phyloP scores from a whole-genome alignment of 225 moss, liverwort and hornwort species.

The Marchantia polymorpha region DNA sequence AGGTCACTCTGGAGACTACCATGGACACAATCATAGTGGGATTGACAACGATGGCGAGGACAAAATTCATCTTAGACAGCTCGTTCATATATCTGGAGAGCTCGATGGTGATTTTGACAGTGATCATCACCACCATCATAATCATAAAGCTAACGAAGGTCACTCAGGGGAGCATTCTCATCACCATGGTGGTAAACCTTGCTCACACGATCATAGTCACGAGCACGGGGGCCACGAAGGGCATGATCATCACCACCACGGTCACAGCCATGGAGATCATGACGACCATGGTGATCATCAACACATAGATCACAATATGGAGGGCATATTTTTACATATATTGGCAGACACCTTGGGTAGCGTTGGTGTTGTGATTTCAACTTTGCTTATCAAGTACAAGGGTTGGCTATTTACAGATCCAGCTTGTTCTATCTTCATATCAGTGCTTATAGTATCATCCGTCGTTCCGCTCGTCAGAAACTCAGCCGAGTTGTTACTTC shows the following conservation, averaged over 20 bases:
- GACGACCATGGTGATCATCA: constrained; percentile 60
- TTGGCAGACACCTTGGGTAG: constrained; percentile 93
- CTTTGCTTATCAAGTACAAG: constrained; percentile 77
- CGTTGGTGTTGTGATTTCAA: constrained; percentile 88
- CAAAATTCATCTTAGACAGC: constrained; percentile 9
- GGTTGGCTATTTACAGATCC: constrained; percentile 94
- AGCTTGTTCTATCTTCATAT: constrained; percentile 93
- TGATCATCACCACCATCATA: constrained; percentile 21
- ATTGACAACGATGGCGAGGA: neutral
- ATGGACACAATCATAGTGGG: constrained; percentile 17
- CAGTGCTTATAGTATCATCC: constrained; percentile 72
- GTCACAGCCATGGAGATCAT: constrained; percentile 28
- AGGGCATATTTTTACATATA: constrained; percentile 89
- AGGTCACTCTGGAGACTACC: constrained; percentile 24
- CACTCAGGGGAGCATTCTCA: constrained; percentile 21
- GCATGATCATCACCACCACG: constrained; percentile 27
- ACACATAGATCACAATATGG: constrained; percentile 87
- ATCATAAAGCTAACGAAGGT: constrained; percentile 22
- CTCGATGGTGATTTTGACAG: constrained; percentile 9
- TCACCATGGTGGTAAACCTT: constrained; percentile 26
- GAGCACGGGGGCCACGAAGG: constrained; percentile 12
- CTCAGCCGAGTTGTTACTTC: constrained; percentile 81
- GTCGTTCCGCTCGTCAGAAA: constrained; percentile 85
- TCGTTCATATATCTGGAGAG: constrained; percentile 24
- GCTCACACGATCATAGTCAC: constrained; percentile 29